A percentile compares a stretch with the other conserved stretches of the same genome.
These are phyloP conservation scores for Lentinus brumalis DNA, from an alignment of 768 basidiomycete species.

Conservation along the genomic window DNA sequence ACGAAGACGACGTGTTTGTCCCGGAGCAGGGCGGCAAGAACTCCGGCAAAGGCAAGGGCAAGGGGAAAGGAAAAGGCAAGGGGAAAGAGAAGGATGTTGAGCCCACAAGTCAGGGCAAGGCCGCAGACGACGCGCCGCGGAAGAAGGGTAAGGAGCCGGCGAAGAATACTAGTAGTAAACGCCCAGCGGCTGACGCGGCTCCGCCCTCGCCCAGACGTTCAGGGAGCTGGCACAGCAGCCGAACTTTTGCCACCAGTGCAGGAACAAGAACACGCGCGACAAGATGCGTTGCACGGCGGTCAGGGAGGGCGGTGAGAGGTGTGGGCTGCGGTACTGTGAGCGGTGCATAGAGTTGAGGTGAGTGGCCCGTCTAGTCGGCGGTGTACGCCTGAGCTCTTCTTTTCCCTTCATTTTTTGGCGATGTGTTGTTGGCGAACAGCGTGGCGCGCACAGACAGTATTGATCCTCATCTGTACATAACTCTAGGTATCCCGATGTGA, in stretches of 20 bases:
- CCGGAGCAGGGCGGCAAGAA: background rate
- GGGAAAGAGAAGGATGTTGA: background rate
- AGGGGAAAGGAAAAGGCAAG: constrained; percentile 16
- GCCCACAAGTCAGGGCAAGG: background rate
- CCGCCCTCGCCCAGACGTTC: background rate
- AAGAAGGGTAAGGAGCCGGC: background rate
- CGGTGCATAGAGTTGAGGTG: constrained; percentile 38
- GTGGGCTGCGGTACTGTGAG: constrained; percentile 38
- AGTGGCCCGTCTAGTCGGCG: background rate
- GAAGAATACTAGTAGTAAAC: too few relatives aligned
- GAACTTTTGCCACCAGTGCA: constrained; percentile 41
- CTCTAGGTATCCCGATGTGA: constrained; percentile 41
- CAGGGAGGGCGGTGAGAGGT: constrained; percentile 20
- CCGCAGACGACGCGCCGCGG: background rate
- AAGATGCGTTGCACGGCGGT: constrained; percentile 40
- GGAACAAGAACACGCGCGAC: constrained; percentile 26
- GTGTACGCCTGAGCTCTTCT: background rate
- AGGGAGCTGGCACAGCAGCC: constrained; percentile 6
- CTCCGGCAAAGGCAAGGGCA: constrained; percentile 3
- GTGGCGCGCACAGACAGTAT: background rate
- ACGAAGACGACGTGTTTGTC: background rate
- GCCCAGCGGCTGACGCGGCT: background rate
- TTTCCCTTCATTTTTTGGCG: too few relatives aligned
- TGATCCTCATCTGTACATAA: background rate
- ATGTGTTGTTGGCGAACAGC: background rate